Base-by-base conservation (phyloP, 345 rosid species). In the Salix brachista region DNA sequence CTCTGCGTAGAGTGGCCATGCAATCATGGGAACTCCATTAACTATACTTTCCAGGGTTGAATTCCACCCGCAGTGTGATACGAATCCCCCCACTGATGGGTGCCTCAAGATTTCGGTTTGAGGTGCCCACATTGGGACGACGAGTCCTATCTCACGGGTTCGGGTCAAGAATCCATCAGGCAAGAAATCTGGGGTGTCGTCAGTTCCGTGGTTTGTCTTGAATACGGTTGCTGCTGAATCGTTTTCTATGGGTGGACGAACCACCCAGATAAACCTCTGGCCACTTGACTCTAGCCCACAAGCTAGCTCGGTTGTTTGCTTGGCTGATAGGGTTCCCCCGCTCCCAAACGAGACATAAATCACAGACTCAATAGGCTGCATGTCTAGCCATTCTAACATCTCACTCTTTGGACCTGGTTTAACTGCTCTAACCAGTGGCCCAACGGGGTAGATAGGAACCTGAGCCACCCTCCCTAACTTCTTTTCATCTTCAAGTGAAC, bases 51-150 rank as follows among this genome's bases (percentile, higher is more conserved):
- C 97, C 13, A 89, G 67, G 0, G 80, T 78, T 8, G 95, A 92
- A 26, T 86, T 87, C 95, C 97, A 91, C 9, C 95, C 97, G 16
- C 94, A 82, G 50, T 92, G 97, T 8, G 95, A 84, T 19, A 92
- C 70, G 78, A 91, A 91, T 34, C 89, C 91, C 12, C 94, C 97
- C 5, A 85, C 80, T 1, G 90, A 81, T 28, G 71, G 75, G 71
- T 91, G 93, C 48, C 79, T 73, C 79, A 91, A 75, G 66, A 92
- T 84, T 73, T 87, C 82, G 16, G 82, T 72, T 77, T 92, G 92
- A 0, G 90, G 90, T 25, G 89, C 91, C 97, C 96, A 91, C 28
- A 36, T 39, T 2, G 89, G 81, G 23, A 90, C 78, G 48, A 88
- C 81, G 14, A 83, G 26, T 3, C 96, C 94, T 1, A 48, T n/a